Percentiles rank a stretch among this genome's conserved stretches.
These are phyloP conservation scores for Marasmius fiardii DNA, from an alignment of 1,284 basidiomycete genomes.

Conservation along the genomic window DNA sequence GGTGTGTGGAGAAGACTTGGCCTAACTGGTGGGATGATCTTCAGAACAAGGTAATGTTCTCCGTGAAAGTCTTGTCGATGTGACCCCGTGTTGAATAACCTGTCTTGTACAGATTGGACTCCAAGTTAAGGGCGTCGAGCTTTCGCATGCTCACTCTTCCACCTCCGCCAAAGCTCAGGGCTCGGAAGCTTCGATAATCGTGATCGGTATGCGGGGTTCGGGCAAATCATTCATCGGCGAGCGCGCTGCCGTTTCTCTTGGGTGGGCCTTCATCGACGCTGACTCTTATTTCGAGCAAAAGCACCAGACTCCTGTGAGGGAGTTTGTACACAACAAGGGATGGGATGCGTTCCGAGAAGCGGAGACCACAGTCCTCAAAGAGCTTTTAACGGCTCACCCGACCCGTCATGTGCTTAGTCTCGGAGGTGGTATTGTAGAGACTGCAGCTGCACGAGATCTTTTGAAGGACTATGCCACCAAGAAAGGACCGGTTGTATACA, in stretches of 20 bases:
- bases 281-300: slow-evolving; percentile 78
- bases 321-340: slow-evolving; percentile 76
- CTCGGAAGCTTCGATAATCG: slow-evolving; percentile 67
- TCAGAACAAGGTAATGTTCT: slow-evolving; percentile 73
- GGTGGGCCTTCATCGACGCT: slow-evolving; percentile 85
- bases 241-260: slow-evolving; percentile 72
- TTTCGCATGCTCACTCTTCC: slow-evolving; percentile 36
- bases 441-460: slow-evolving; percentile 66
- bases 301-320: slow-evolving; percentile 61
- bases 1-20: slow-evolving; percentile 99
- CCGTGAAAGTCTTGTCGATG: neutral
- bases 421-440: slow-evolving; percentile 97
- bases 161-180: slow-evolving; percentile 23
- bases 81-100: slow-evolving; percentile 8
- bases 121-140: slow-evolving; percentile 80
- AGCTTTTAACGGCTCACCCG: slow-evolving; percentile 55
- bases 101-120: slow-evolving; percentile 74
- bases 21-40: slow-evolving; percentile 99
- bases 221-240: slow-evolving; percentile 92
- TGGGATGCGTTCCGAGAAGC: slow-evolving; percentile 77
- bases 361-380: slow-evolving; percentile 56
- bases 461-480: slow-evolving; percentile 66
- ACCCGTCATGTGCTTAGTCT: slow-evolving; percentile 81
- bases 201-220: slow-evolving; percentile 96
- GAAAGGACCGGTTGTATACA: slow-evolving; percentile 43